Base-by-base conservation (phyloP, 352 stramenopile genomes). In the Saprolegnia diclina region DNA sequence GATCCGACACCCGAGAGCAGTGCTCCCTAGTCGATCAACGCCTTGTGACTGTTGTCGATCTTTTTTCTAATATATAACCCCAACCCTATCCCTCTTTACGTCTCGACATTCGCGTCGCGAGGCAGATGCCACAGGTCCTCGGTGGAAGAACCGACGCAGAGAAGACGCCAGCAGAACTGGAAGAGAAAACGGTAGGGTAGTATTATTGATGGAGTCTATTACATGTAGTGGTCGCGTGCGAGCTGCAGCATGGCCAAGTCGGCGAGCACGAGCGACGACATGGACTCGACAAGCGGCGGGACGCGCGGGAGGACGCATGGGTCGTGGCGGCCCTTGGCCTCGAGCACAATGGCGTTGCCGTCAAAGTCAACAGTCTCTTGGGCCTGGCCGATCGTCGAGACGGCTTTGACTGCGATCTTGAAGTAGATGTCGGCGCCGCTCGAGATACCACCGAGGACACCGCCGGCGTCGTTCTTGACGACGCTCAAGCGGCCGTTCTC, bases 391-490 rank as follows among this genome's bases (percentile, higher is more conserved):
- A 99, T 99, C 19, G 97, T 99, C 46, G 95, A 99, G 48, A 98
- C 98, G 21, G 97, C 93, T 81, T 99, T 99, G 77, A 99, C 98
- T n/a, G 96, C 96, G 57, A 99, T 96, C 72, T 95, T 89, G 72
- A 99, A 94, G 65, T 99, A 97, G 73, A 99, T 98, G 74, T 98
- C 96, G 53, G 98, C 96, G 66, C 97, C 97, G 74, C 97, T 99
- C 56, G 94, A 98, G 72, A 99, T 99, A 68, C 97, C 97, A 46
- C 97, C 97, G 67, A 99, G 90, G 70, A 99, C 97, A 61, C 97
- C 97, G 40, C 97, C 87, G 16, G 85, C 87, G 54, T 94, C 82
- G 74, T 95, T 95, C 77, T 94, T 94, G 64, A 81, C 89, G 62
- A 94, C 83, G 44, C 76, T 78, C 2, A 95, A 74, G 29, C 89